These are phyloP conservation scores for Logfia minima DNA, from an alignment of 129 eudicot species.

Conservation along the genomic window DNA sequence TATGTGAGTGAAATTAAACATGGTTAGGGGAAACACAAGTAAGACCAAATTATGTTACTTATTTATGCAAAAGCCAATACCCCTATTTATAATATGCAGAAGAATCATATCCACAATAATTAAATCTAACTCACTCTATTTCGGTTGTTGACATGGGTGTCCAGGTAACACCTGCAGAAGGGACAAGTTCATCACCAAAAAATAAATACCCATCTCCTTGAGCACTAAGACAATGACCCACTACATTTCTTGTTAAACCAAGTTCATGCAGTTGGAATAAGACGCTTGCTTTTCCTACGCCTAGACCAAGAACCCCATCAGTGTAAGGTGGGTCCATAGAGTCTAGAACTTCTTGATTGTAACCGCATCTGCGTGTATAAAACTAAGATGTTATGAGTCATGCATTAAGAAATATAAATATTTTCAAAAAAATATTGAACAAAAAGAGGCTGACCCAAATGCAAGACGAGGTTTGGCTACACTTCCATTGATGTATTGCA, in stretches of 20 bases:
- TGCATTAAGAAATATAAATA: background rate
- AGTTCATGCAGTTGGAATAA: constrained; percentile 55
- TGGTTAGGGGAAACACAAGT: background rate
- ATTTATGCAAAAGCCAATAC: background rate
- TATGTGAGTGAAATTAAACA: background rate
- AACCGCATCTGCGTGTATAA: constrained; percentile 75
- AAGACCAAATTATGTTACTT: background rate
- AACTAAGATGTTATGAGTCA: constrained; percentile 13
- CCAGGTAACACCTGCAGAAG: constrained; percentile 73
- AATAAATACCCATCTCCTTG: constrained; percentile 89
- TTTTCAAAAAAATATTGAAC: background rate
- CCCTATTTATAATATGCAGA: background rate
- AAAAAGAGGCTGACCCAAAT: constrained; percentile 62
- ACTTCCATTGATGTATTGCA: constrained; percentile 60
- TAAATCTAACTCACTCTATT: constrained; percentile 47
- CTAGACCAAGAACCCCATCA: constrained; percentile 96
- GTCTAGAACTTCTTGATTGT: constrained; percentile 75
- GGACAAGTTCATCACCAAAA: constrained; percentile 68
- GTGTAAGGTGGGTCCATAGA: constrained; percentile 61
- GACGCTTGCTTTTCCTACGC: constrained; percentile 77
- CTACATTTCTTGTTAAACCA: constrained; percentile 65
- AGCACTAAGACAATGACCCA: constrained; percentile 86
- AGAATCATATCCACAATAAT: background rate
- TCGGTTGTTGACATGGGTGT: constrained; percentile 57
- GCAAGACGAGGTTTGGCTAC: constrained; percentile 52